Base-by-base conservation (phyloP, 192 early-diverging fungal genomes). In the Coemansia sp. region DNA sequence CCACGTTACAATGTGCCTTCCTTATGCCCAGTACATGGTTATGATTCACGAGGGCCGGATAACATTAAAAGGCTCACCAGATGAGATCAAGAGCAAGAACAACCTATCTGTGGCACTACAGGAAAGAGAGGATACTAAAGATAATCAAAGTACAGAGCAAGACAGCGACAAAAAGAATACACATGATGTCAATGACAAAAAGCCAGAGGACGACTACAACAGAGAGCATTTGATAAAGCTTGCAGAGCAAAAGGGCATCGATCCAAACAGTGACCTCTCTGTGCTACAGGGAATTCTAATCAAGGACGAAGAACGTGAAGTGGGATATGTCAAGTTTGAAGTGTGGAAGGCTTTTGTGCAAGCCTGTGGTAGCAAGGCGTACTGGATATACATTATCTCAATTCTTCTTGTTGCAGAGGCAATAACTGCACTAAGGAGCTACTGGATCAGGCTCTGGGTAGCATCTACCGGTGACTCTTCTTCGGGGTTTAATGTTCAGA, bases 271-370 rank as follows among this genome's bases (percentile, higher is more conserved):
- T 34, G 63, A 52, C 23, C 2, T 57, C 10, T 36, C 66, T 1
- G 45, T 34, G 21, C 20, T 72, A 62, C 52, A 79, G 56, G 85
- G 85, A 26, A 84, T 90, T 63, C 79, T 97, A 34, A 89, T 93
- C 52, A 69, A 88, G 46, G 91, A 92, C 1, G 97, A 99, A 74
- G 89, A 92, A 66, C 88, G 87, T 44, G 90, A 87, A 11, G 81
- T 83, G 12, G 96, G 96, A 0, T 70, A 77, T 38, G 92, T 97
- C 58, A 81, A 87, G 33, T 71, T 68, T 44, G 67, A 69, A 5
- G 89, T 96, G 10, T 98, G 94, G 86, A 75, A 88, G 44, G 75
- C 85, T 7, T 99, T 96, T 62, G 59, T 90, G 36, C 49, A 51
- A 9, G 88, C 91, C 0, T 86, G 89, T 23, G 91, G 91, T 16